Conservation (phyloP, 1,284 basidiomycete genomes). For the Apiotrichum sp. region DNA sequence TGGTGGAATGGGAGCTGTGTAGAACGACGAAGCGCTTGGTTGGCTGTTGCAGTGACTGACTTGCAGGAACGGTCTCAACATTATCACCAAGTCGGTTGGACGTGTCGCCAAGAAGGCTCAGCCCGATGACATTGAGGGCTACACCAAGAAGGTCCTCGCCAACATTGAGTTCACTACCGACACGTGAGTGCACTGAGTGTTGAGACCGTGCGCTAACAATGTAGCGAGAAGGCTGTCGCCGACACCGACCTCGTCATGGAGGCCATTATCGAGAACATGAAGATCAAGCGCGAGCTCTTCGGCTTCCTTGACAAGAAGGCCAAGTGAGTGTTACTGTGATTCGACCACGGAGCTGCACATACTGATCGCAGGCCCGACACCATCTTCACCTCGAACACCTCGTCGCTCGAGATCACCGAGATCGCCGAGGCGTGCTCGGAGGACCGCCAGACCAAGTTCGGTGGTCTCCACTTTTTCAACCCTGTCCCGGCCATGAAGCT, state of each 20-base stretch:
- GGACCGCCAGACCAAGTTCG: conserved; percentile 48
- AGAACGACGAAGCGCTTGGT: too few species aligned
- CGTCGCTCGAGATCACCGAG: conserved; percentile 51
- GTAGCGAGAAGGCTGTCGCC: conserved; percentile 49
- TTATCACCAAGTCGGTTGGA: conserved; percentile 53
- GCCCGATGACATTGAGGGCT: conserved; percentile 48
- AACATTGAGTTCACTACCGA: conserved; percentile 53
- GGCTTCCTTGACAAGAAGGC: conserved; percentile 51
- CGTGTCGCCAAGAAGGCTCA: conserved; percentile 52
- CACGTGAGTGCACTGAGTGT: conserved; percentile 41
- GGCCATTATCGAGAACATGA: conserved; percentile 56
- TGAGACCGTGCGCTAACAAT: too few species aligned
- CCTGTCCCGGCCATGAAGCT: conserved; percentile 54
- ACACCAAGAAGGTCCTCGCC: conserved; percentile 45
- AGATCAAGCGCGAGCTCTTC: conserved; percentile 55
- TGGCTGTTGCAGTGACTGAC: background rate
- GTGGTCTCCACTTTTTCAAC: conserved; percentile 55
- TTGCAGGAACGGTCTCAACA: conserved; percentile 51
- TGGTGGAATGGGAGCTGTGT: too few species aligned
- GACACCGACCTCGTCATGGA: conserved; percentile 54
- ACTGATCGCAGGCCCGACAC: conserved; percentile 17
- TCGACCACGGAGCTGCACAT: too few species aligned
- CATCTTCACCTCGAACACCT: conserved; percentile 56
- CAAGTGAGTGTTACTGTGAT: conserved; percentile 30
- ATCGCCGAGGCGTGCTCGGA: conserved; percentile 48